These are phyloP conservation scores for Saposhnikovia divaricata DNA, from an alignment of 129 eudicot species.

Conservation along the genomic window DNA sequence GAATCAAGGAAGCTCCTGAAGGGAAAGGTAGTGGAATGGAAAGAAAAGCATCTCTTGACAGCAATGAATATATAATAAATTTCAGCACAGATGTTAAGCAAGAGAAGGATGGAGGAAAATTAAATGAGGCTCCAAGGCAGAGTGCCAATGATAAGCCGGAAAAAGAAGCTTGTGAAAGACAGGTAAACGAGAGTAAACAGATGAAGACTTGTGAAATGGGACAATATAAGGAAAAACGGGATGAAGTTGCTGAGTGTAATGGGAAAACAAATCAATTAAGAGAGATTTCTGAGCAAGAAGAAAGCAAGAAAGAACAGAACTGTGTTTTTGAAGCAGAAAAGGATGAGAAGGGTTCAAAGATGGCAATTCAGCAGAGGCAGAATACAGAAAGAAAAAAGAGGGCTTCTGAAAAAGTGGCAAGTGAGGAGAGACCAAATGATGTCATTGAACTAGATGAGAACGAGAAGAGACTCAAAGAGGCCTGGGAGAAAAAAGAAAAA, in stretches of 20 bases:
- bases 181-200: conserved; percentile 13
- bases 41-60: conserved; percentile 18
- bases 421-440: conserved; percentile 21
- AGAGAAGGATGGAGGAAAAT: conserved; percentile 22
- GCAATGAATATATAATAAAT: conserved; percentile 30
- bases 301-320: conserved; percentile 18
- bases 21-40: conserved; percentile 25
- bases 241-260: conserved; percentile 23
- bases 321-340: conserved; percentile 10
- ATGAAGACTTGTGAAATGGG: conserved; percentile 28
- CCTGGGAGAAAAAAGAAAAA: conserved; percentile 18
- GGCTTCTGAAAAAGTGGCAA: conserved; percentile 19
- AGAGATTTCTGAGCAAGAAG: conserved; percentile 20
- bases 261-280: conserved; percentile 13
- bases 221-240: conserved; percentile 15
- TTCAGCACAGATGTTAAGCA: conserved; percentile 25
- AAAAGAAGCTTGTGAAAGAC: conserved; percentile 25
- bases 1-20: conserved; percentile 21
- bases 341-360: conserved; percentile 13
- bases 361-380: conserved; percentile 14
- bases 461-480: conserved; percentile 20
- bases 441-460: conserved; percentile 10
- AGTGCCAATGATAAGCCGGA: conserved; percentile 31
- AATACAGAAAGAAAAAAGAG: conserved; percentile 4
- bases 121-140: conserved; percentile 22